phyloP scores from a whole-genome alignment of 2,329 filamentous ascomycete species.

The Monosporascus ibericus region DNA sequence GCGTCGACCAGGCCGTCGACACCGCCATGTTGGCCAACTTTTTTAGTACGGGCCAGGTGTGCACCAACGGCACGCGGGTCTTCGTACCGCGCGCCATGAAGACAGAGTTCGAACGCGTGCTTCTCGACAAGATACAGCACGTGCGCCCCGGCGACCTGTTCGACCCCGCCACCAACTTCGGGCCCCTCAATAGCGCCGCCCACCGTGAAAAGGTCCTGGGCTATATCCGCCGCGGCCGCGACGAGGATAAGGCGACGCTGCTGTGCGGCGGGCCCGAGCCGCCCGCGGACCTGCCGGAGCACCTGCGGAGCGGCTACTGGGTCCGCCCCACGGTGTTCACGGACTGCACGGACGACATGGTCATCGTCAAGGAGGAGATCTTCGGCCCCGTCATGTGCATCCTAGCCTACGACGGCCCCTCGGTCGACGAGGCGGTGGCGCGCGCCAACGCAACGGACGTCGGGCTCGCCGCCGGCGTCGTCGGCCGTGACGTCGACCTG shows the following conservation, averaged over 20 bases:
- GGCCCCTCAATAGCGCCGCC: conserved; percentile 68
- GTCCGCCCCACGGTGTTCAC: conserved; percentile 79
- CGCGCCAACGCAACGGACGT: conserved; percentile 73
- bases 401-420: conserved; percentile 56
- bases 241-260: conserved; percentile 66
- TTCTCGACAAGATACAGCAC: conserved; percentile 64
- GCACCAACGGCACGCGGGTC: conserved; percentile 86
- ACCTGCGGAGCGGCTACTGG: conserved; percentile 66
- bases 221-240: conserved; percentile 71
- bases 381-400: conserved; percentile 86
- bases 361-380: conserved; percentile 75
- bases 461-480: conserved; percentile 79
- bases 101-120: conserved; percentile 57
- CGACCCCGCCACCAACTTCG: conserved; percentile 71
- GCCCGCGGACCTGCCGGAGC: conserved; percentile 41
- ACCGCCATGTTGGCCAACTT: conserved; percentile 93
- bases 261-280: conserved; percentile 64
- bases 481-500: conserved; percentile 66
- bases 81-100: conserved; percentile 68
- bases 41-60: conserved; percentile 85
- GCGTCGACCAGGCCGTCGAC: conserved; percentile 74
- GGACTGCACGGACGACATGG: conserved; percentile 77
- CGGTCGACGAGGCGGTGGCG: conserved; percentile 60
- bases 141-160: conserved; percentile 69
- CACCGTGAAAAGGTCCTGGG: conserved; percentile 73